Evolutionary conservation across 1,284 basidiomycete species (phyloP).

Genomic region (Ustilago lituana): DNA sequence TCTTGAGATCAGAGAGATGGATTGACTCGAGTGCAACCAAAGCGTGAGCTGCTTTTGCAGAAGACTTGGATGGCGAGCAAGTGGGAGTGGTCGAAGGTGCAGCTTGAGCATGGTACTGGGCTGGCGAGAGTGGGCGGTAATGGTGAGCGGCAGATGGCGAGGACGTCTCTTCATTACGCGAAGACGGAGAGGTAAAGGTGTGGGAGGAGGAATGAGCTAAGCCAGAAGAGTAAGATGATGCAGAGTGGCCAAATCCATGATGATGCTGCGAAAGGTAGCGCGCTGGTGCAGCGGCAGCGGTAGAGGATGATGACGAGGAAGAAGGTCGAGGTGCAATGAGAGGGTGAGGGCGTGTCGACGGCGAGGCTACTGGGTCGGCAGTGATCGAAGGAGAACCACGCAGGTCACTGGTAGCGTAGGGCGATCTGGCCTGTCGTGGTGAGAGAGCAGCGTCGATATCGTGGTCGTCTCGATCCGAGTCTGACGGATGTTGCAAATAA

Average conservation of each 20-base stretch:
- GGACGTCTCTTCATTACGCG: slow-evolving; percentile 3
- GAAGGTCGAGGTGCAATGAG: slow-evolving; percentile 13
- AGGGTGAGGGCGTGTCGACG: slow-evolving; percentile 12
- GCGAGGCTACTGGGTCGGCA: slow-evolving; percentile 7
- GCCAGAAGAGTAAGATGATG: slow-evolving; percentile 12
- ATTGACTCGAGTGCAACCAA: slow-evolving; percentile 5
- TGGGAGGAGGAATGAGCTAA: slow-evolving; percentile 23
- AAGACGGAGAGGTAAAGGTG: slow-evolving; percentile 1
- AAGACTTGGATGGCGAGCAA: slow-evolving; percentile 5
- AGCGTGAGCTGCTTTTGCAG: slow-evolving; percentile 10
- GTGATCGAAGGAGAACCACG: slow-evolving; percentile 30
- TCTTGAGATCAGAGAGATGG: slow-evolving; percentile 21
- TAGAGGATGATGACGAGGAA: slow-evolving; percentile 4
- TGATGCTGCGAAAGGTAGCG: slow-evolving; percentile 26
- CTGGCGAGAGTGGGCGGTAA: slow-evolving; percentile 22
- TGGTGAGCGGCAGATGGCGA: slow-evolving; percentile 15
- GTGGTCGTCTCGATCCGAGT: slow-evolving; percentile 20
- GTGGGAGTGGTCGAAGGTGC: slow-evolving; percentile 3
- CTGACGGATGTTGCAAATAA: slow-evolving; percentile 26
- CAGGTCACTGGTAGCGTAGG: slow-evolving; percentile 32
- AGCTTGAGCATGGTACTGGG: slow-evolving; percentile 3
- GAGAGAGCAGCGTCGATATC: slow-evolving; percentile 23
- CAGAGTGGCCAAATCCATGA: slow-evolving; percentile 11
- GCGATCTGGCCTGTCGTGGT: slow-evolving; percentile 32
- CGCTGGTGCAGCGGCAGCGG: background rate